Conservation (phyloP, 169 alveolate species). For the Cryptosporidium parvum region DNA sequence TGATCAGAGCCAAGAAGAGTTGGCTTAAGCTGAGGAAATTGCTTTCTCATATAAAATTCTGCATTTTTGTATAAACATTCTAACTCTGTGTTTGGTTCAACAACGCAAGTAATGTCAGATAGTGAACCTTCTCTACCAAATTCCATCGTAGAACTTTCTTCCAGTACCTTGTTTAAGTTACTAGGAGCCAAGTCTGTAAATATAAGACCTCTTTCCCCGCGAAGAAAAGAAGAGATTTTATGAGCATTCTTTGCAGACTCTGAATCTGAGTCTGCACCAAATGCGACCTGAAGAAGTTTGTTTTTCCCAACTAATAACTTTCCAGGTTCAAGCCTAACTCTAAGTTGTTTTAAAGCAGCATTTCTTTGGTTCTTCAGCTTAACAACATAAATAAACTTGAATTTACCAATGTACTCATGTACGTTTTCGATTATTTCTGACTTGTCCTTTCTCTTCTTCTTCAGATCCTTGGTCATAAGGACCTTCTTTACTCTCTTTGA, state of each 20-base stretch:
- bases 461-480: constrained; percentile 10
- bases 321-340: constrained; percentile 80
- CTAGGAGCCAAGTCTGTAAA: constrained; percentile 52
- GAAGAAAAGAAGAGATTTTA: constrained; percentile 77
- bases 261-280: constrained; percentile 80
- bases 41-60: constrained; percentile 45
- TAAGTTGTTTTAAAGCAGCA: constrained; percentile 79
- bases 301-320: constrained; percentile 79
- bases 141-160: constrained; percentile 44
- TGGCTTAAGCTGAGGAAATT: constrained; percentile 29
- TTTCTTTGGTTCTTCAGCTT: constrained; percentile 81
- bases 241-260: constrained; percentile 77
- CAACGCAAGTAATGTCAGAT: constrained; percentile 41
- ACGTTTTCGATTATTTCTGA: constrained; percentile 64
- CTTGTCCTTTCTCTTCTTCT: constrained; percentile 47
- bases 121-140: constrained; percentile 65
- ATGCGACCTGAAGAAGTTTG: constrained; percentile 84
- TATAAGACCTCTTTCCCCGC: constrained; percentile 63
- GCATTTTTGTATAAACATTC: constrained; percentile 9
- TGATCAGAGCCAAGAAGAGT: not conserved
- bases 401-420: constrained; percentile 19
- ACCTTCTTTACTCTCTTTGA: constrained; percentile 46
- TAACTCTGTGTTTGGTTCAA: constrained; percentile 34
- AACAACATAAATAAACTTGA: constrained; percentile 78
- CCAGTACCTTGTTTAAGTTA: constrained; percentile 15